These are phyloP conservation scores for Seminavis robusta DNA, from an alignment of 108 stramenopile genomes.

Conservation along the genomic window DNA sequence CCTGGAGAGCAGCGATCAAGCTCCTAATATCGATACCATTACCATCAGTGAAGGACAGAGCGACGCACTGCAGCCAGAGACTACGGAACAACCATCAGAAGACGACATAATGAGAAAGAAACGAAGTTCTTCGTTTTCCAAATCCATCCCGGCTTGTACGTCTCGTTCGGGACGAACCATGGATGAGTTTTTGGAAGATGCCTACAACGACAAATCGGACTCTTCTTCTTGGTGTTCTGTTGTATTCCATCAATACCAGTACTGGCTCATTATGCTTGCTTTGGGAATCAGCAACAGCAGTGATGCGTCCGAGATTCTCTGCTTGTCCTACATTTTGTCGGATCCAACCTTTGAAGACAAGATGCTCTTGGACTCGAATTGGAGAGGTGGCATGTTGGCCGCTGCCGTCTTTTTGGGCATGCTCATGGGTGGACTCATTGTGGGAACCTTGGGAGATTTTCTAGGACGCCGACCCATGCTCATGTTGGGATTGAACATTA, in stretches of 20 bases:
- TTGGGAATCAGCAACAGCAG: constrained; percentile 70
- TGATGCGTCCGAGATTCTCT: constrained; percentile 74
- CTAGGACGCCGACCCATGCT: constrained; percentile 66
- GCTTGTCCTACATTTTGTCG: constrained; percentile 66
- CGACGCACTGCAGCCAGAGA: too few species aligned
- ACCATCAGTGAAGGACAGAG: too few species aligned
- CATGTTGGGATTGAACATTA: constrained; percentile 52
- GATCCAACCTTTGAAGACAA: constrained; percentile 40
- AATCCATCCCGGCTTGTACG: too few species aligned
- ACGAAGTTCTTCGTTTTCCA: too few species aligned
- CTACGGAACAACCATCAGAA: too few species aligned
- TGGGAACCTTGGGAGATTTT: constrained; percentile 56
- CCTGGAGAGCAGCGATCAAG: too few species aligned
- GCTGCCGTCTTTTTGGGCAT: constrained; percentile 79
- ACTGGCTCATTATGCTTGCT: constrained; percentile 65
- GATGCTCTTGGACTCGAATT: constrained; percentile 17
- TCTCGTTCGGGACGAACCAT: constrained; percentile 2
- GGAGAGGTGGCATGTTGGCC: constrained; percentile 50
- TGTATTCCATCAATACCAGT: constrained; percentile 40
- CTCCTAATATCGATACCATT: too few species aligned
- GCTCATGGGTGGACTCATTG: constrained; percentile 67
- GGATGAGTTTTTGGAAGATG: constrained; percentile 12
- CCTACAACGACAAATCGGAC: too few species aligned
- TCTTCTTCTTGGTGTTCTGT: not conserved
- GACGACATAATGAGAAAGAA: too few species aligned